A percentile compares a stretch with the other conserved stretches of the same genome.
Conservation (phyloP, 306 rosid genomes). For the Acacia melanoxylon region DNA sequence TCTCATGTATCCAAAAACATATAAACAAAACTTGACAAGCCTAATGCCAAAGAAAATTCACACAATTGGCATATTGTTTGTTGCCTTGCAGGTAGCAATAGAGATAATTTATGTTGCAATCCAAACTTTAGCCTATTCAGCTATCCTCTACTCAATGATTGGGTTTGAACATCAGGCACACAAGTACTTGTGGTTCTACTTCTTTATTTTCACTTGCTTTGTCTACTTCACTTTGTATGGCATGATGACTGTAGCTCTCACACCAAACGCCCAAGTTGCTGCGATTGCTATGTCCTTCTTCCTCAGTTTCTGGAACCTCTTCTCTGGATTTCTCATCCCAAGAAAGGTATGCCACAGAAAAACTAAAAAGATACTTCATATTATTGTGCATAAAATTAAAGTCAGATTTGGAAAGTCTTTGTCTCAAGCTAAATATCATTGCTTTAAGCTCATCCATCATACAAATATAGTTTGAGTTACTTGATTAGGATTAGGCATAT, state of each 20-base stretch:
- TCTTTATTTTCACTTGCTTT: conserved; percentile 28
- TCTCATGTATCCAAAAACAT: too few species aligned
- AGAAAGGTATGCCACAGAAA: conserved; percentile 13
- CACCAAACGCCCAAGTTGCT: conserved; percentile 39
- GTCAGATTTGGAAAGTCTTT: background rate
- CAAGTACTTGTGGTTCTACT: conserved; percentile 45
- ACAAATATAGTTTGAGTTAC: background rate
- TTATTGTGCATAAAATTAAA: background rate
- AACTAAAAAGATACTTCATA: background rate
- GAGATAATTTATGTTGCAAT: conserved; percentile 34
- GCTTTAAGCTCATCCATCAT: background rate
- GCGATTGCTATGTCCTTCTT: conserved; percentile 42
- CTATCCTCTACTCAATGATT: conserved; percentile 35
- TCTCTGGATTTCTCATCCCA: conserved; percentile 40
- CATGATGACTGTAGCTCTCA: conserved; percentile 44
- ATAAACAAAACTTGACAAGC: background rate
- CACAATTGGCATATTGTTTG: background rate
- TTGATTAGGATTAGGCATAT: background rate
- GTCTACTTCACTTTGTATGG: conserved; percentile 40
- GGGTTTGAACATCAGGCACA: conserved; percentile 23
- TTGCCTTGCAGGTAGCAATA: conserved; percentile 27
- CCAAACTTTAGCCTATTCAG: conserved; percentile 29
- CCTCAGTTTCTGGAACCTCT: conserved; percentile 35
- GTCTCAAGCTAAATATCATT: background rate
- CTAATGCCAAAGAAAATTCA: background rate